Conservation (phyloP, 202 grass and related monocot species). For the Panicum virgatum region DNA sequence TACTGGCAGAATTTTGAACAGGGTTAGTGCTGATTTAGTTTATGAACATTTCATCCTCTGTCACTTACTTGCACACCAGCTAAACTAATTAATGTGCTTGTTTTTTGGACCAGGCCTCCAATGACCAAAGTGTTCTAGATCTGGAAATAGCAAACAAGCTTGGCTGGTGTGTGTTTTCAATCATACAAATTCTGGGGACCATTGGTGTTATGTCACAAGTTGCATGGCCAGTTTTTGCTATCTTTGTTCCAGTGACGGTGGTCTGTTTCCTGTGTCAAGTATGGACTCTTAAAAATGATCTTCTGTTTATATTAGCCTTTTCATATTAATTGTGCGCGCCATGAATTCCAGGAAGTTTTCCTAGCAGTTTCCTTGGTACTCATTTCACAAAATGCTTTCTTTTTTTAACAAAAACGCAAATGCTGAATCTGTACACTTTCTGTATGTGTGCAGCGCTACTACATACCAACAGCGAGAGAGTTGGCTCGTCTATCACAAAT, state of each 20-base stretch:
- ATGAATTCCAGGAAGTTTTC: constrained; percentile 19
- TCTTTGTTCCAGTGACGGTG: constrained; percentile 85
- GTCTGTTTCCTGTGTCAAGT: constrained; percentile 77
- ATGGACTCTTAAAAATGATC: constrained; percentile 38
- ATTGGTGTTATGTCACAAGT: constrained; percentile 94
- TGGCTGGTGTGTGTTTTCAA: constrained; percentile 78
- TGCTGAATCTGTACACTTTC: constrained; percentile 8
- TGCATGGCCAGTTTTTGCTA: constrained; percentile 94
- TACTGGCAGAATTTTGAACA: constrained; percentile 94
- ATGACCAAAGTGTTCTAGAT: constrained; percentile 94
- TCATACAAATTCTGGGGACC: constrained; percentile 89
- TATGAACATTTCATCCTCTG: not conserved
- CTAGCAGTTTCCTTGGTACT: not conserved
- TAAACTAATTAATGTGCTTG: constrained; percentile 24
- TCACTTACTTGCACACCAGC: not conserved
- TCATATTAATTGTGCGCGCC: not conserved
- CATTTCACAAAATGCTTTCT: constrained; percentile 28
- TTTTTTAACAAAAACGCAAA: no score
- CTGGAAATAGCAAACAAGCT: constrained; percentile 75
- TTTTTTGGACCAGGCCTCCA: constrained; percentile 65
- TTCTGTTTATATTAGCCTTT: not conserved
- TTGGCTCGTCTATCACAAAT: constrained; percentile 81
- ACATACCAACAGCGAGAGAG: constrained; percentile 93
- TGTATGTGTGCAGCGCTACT: constrained; percentile 76
- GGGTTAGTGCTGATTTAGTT: constrained; percentile 56